Evolutionary conservation across 1,139 yeast species (phyloP).

Genomic region (Wickerhamomyces sp.): DNA sequence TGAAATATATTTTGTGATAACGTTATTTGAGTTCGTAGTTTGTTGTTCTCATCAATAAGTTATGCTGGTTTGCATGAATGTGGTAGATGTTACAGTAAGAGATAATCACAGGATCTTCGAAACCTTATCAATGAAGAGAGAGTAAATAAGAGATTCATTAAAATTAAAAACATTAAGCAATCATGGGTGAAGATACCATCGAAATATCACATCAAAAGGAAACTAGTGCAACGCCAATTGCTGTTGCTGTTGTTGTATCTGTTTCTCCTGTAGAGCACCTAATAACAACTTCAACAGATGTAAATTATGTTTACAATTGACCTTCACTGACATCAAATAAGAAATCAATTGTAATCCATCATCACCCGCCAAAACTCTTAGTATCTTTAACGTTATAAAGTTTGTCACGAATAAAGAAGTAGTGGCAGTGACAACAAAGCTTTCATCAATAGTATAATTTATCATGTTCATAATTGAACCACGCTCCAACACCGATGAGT

Average conservation of each 20-base stretch:
- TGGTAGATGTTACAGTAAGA: no score
- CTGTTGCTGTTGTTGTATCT: not conserved
- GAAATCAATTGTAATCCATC: slow-evolving; percentile 20
- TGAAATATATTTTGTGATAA: not conserved
- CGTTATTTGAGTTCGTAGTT: no score
- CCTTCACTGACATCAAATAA: slow-evolving; percentile 15
- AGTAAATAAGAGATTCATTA: no score
- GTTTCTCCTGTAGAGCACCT: slow-evolving; percentile 9
- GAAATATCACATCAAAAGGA: no score
- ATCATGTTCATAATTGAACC: slow-evolving; percentile 17
- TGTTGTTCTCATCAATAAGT: no score
- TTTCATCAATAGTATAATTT: slow-evolving; percentile 18
- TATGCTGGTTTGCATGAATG: no score
- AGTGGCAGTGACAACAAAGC: slow-evolving; percentile 10
- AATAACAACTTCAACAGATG: slow-evolving; percentile 17
- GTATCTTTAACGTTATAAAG: slow-evolving; percentile 16
- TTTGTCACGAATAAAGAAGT: slow-evolving; percentile 17
- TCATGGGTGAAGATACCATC: no score
- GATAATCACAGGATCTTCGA: no score
- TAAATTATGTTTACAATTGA: slow-evolving; percentile 18
- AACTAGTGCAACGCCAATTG: not conserved
- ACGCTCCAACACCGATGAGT: slow-evolving; percentile 14
- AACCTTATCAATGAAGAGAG: no score
- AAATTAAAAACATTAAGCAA: no score
- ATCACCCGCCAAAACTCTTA: slow-evolving; percentile 13